Base-by-base conservation (phyloP, 805 yeast species). In the Starmera quercuum region DNA sequence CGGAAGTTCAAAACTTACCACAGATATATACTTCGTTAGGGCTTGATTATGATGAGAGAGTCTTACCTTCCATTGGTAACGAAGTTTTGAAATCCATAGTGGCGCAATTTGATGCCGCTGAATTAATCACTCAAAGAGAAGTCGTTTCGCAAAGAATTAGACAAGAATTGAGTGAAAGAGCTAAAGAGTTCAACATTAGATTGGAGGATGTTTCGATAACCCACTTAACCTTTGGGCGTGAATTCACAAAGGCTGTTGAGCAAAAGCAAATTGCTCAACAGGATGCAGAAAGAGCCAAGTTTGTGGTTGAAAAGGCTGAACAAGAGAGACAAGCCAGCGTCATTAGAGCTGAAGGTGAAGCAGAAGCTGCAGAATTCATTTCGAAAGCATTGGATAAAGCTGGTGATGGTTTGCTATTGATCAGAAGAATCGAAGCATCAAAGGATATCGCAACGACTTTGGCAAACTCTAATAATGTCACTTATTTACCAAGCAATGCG, bases 211-310 rank as follows among this genome's bases (percentile, higher is more conserved):
- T 92, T 34, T 84, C 96, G 18, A 92, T 92, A 46, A 92, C 98
- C 12, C 98, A 92, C 63, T 80, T 92, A 85, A 85, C 97, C 1
- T 92, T 92, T 59, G 97, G 98, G 34, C 74, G 72, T 44, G 98
- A 92, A 56, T 92, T 92, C 68, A 92, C 98, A 35, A 88, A 84
- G 61, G 97, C 98, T 22, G 98, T 92, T 39, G 98, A 92, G 65
- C 95, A 85, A 65, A 92, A 92, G 59, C 97, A 92, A 64, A 94
- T 92, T 63, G 98, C 98, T 21, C 98, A 92, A 66, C 98, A 92
- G 64, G 98, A 92, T 56, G 97, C 98, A 17, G 97, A 92, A 67
- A 75, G 98, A 47, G 96, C 97, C 38, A 83, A 82, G 53, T 92
- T 76, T 55, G 68, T 85, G 34, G 97, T 92, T 36, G 97, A 88